Evolutionary conservation across 306 rosid species (phyloP), one percentile per base, ranked within the genome.

Genomic region (Trifolium fragiferum): DNA sequence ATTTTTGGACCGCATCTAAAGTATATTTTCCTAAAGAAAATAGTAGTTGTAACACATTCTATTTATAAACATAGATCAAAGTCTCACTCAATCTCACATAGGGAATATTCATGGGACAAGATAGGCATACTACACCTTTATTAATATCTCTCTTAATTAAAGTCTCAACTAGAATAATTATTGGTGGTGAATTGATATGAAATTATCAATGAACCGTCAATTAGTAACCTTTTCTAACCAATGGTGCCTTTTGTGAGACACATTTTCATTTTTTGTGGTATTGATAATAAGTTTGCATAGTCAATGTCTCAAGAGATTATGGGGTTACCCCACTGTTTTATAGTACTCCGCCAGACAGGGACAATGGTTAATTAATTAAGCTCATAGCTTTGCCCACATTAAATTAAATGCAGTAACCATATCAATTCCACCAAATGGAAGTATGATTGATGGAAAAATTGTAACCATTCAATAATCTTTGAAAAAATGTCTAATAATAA

Each of bases 241-340:
- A 10, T 6, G 11, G 59, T 44, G 47, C 46, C 18, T n/a, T n/a
- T 16, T 20, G 47, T 73, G 70, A 73, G 15, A 54, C 67, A 66
- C 55, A 25, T 38, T 37, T 27, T 33, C 21, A 7, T 43, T 3
- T 47, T 37, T 1, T 27, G 40, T 49, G 38, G 57, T 5, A 19
- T 18, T 35, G 23, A 6, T 54, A 27, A 13, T 37, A 37, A 7
- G 75, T 19, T 51, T 44, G 43, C 18, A 21, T 4, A n/a, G 4
- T 16, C 40, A 15, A 16, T 15, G 30, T 40, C 41, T 23, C 38
- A 51, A 20, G 66, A 15, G 25, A 5, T 20, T 73, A 4, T 25
- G 50, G 51, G 57, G 40, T 40, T 66, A 53, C 74, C 80, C 80
- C 59, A 76, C 74, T 5, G 2, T 58, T 76, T 57, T 68, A 68